Evolutionary conservation across 2,329 filamentous ascomycete species (phyloP), one percentile per base, ranked within the genome.

Genomic region (Pseudogymnoascus sp.): DNA sequence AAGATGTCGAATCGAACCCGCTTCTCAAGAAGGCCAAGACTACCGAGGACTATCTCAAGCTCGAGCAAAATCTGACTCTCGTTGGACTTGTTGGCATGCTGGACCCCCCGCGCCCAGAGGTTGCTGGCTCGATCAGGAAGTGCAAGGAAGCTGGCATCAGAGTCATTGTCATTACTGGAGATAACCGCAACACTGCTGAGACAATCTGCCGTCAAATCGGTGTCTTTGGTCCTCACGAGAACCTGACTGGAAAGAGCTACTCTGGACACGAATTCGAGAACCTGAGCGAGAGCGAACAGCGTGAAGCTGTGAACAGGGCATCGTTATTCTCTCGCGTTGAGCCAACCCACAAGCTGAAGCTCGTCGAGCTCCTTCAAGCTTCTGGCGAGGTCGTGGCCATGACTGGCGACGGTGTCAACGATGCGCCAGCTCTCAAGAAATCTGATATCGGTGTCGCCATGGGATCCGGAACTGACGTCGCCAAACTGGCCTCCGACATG

Each of bases 401-500:
- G 95, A 99, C 95, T 69, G 95, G 95, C 72, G 95, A 99, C 73
- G 95, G 95, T 77, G 95, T 99, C 76, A 99, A 99, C 73, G 95
- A 99, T 76, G 95, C 95, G 4, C 95, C 95, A 56, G 95, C 95
- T 15, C 82, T 99, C 72, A 99, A 99, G 84, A 97, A 97, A 80
- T 91, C 95, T 38, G 95, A 99, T 74, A 99, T 99, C 78, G 95
- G 95, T 78, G 92, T 99, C 66, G 96, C 95, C 64, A 99, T 99
- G 95, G 96, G 95, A 61, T 95, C 91, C 63, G 95, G 95, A 73
- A 99, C 95, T 26, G 95, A 99, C 75, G 95, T 99, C 31, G 91
- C 95, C 65, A 97, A 96, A 79, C 81, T 99, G 68, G 95, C 95
- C 31, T 91, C 96, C 64, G 95, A 99, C 75, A 99, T 99, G 95